phyloP scores from a whole-genome alignment of 768 basidiomycete genomes.

The Hemileccinum rubropunctum region DNA sequence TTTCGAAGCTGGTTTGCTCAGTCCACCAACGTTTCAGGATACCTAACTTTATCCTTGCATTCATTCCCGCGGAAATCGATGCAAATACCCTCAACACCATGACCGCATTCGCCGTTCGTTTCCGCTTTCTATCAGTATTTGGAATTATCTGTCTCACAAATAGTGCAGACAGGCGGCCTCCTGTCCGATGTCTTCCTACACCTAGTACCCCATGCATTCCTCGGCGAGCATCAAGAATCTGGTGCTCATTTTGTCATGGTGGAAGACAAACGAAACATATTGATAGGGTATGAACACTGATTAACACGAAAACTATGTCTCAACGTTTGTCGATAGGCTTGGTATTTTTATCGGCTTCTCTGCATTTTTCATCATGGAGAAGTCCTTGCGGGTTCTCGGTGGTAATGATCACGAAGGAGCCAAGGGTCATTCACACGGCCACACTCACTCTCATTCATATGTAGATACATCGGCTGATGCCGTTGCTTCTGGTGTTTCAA shows the following conservation, averaged over 20 bases:
- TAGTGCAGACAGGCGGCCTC: conserved; percentile 75
- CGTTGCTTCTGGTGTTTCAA: conserved; percentile 48
- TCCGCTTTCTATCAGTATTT: conserved; percentile 6
- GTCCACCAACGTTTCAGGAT: conserved; percentile 49
- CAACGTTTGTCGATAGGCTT: conserved; percentile 42
- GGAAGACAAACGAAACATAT: conserved; percentile 87
- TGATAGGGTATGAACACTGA: conserved; percentile 62
- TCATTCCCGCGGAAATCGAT: conserved; percentile 88
- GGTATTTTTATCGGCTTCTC: conserved; percentile 87
- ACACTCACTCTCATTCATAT: conserved; percentile 59
- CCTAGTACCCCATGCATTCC: conserved; percentile 87
- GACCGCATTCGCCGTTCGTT: conserved; percentile 86
- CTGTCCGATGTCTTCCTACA: conserved; percentile 93
- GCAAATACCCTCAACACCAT: conserved; percentile 85
- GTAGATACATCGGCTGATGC: conserved; percentile 29
- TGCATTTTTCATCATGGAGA: conserved; percentile 92
- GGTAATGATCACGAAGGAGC: conserved; percentile 44
- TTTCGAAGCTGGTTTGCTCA: conserved; percentile 19
- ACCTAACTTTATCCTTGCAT: conserved; percentile 92
- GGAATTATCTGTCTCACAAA: conserved; percentile 17
- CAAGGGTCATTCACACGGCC: conserved; percentile 47
- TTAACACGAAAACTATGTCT: conserved; percentile 6
- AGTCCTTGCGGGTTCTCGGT: conserved; percentile 78
- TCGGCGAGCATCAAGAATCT: conserved; percentile 77
- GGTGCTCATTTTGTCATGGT: conserved; percentile 80